Evolutionary conservation across 257 asterid genomes (phyloP), one percentile per base, ranked within the genome.

Genomic region (Anisodus tanguticus): DNA sequence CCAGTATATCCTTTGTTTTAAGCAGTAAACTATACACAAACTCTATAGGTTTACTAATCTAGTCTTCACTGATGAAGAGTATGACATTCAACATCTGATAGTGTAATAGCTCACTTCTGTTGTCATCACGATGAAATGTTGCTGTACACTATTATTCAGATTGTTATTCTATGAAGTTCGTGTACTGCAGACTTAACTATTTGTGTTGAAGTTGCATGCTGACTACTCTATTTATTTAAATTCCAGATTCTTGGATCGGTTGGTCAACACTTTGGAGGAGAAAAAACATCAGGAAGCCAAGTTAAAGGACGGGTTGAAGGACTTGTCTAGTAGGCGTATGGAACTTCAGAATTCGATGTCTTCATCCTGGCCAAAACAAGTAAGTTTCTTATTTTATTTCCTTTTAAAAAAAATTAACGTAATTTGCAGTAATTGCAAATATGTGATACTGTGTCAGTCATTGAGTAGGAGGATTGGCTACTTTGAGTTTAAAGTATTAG

Each of bases 291-390:
- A 90, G 35, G 98, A 97, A 89, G 87, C 87, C 64, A 97, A 95
- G 92, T 87, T 97, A 55, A 95, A 90, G 87, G 98, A 91, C 71
- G 97, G 97, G 58, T 84, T 97, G 85, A 93, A 93, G 88, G 98
- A 93, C 88, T 90, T 95, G 86, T 88, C 88, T 80, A 58, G 86
- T 63, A 97, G 90, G 84, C 97, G 97, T 80, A 87, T 97, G 90
- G 98, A 93, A 88, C 97, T 97, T 88, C 99, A 97, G 87, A 97
- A 97, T 83, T 93, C 98, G 1, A 81, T 95, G 87, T 92, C 98
- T 85, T 97, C 95, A 6, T 93, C 97, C 9, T 97, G 98, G 99
- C 99, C 99, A 17, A 97, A 93, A 87, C 99, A 95, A 86, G 99
- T 97, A 82, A 90, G 98, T 86, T 87, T 77, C 41, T 80, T 77